Evolutionary conservation across 2,329 filamentous ascomycete genomes (phyloP).

Genomic region (Exophiala spinifera): DNA sequence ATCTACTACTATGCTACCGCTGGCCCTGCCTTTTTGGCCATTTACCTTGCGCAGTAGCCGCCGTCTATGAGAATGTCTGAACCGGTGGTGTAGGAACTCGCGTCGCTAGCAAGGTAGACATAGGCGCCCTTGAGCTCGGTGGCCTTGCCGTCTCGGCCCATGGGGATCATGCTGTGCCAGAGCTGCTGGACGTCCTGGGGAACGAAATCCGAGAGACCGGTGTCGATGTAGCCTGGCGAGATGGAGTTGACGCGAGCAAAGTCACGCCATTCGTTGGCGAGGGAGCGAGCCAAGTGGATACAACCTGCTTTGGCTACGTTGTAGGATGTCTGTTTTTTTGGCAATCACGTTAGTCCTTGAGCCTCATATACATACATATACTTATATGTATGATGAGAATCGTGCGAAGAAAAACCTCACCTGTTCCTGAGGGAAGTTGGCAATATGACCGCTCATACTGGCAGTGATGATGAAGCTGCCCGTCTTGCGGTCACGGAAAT

Average conservation of each 20-base stretch:
- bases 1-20: too few relatives aligned
- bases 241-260: slow-evolving; percentile 68
- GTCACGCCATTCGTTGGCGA: slow-evolving; percentile 68
- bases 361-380: too few relatives aligned
- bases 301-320: slow-evolving; percentile 65
- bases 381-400: too few relatives aligned
- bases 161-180: slow-evolving; percentile 59
- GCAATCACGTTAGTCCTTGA: neutral
- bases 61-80: slow-evolving; percentile 49
- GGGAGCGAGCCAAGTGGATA: slow-evolving; percentile 61
- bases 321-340: slow-evolving; percentile 55
- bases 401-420: slow-evolving; percentile 18
- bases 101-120: slow-evolving; percentile 49
- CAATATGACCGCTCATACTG: slow-evolving; percentile 58
- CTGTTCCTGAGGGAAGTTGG: slow-evolving; percentile 62
- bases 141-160: slow-evolving; percentile 60
- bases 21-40: too few relatives aligned
- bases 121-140: slow-evolving; percentile 63
- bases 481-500: slow-evolving; percentile 65
- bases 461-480: slow-evolving; percentile 66
- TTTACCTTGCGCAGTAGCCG: slow-evolving; percentile 46
- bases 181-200: slow-evolving; percentile 55
- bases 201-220: slow-evolving; percentile 62
- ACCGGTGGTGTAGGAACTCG: slow-evolving; percentile 50
- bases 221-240: slow-evolving; percentile 67